Base-by-base conservation (phyloP, 1,284 basidiomycete species). In the Ustilago crameri region DNA sequence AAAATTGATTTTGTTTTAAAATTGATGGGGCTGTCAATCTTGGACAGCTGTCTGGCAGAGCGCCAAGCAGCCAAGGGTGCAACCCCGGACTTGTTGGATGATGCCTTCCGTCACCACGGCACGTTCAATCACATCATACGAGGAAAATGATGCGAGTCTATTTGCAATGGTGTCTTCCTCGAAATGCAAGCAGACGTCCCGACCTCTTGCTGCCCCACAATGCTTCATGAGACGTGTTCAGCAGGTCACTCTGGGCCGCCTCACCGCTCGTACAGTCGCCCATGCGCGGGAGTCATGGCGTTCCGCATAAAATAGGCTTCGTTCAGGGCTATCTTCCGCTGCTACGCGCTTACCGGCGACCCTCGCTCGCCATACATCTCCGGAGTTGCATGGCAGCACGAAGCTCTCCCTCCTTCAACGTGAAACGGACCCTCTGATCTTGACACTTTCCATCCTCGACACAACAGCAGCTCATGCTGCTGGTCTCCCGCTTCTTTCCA, bases 31-130 rank as follows among this genome's bases (percentile, higher is more conserved):
- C n/a, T n/a, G n/a, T n/a, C n/a, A n/a, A n/a, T 59, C 20, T 56
- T 66, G 52, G 63, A 66, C 63, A 60, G 52, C 52, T 66, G 63
- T 52, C 56, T 43, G 10, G 18, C 5, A 18, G 35, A 37, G 35
- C n/a, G 35, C 35, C 5, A 15, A 15, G n/a, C 14, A 37, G 15
- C 24, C 18, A 8, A 47, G 41, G 32, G 35, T 54, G 51, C 51
- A 43, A 32, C 43, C 26, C 56, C 56, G 51, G 44, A 56, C 47
- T 26, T 23, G 9, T 34, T 9, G 32, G 32, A 34, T 34, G 32
- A 34, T 9, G 15, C 9, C 8, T 34, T 15, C 32, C 35, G n/a
- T n/a, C 35, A 37, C 5, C 35, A 9, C 5, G 35, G n/a, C 14
- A 14, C n/a, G 35, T 37, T n/a, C 5, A 5, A 17, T 7, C 35